Base-by-base conservation (phyloP, 169 alveolate genomes). In the Eimeria sp. region DNA sequence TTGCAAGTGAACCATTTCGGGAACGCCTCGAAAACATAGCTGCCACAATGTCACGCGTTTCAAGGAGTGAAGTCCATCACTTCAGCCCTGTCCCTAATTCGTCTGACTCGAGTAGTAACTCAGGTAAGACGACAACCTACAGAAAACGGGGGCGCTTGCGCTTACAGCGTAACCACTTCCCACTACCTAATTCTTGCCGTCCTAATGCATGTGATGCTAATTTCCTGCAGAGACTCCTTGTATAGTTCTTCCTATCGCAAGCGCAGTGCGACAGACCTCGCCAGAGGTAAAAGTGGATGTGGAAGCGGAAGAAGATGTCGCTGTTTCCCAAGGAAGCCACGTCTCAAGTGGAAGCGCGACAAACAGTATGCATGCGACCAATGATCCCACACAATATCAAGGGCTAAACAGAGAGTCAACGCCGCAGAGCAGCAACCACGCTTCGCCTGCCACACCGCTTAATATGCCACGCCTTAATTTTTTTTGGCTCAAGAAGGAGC, bases 1-100 rank as follows among this genome's bases (percentile, higher is more conserved):
- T 82, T 82, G 90, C 90, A 82, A 54, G 90, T 54, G 90, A 82
- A 82, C 75, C 65, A 34, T 82, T 82, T 82, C 45, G 72, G 30
- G 72, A 51, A 49, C 51, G 90, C 72, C 67, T 82, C 27, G 90
- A 82, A 43, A 82, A 49, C 90, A 49, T 82, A 82, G 72, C 90
- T 20, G 90, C 90, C 27, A 82, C 90, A 0, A 49, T 82, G 90
- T 82, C 90, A 22, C 58, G 72, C n/a, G n/a, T 82, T 25, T 51
- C 90, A 22, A 49, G 90, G 30, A 30, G 63, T 27, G 90, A 82
- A 51, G 54, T 73, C n/a, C 90, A 82, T 82, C 90, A 82, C 90
- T 82, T 82, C 63, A 49, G 51, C 10, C 90, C 90, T 51, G 49
- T 82, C 30, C 90, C 90, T 4, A 57, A 82, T 82, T 82, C 90